Evolutionary conservation across 768 basidiomycete genomes (phyloP).

Genomic region (Crassisporium funariophilum): DNA sequence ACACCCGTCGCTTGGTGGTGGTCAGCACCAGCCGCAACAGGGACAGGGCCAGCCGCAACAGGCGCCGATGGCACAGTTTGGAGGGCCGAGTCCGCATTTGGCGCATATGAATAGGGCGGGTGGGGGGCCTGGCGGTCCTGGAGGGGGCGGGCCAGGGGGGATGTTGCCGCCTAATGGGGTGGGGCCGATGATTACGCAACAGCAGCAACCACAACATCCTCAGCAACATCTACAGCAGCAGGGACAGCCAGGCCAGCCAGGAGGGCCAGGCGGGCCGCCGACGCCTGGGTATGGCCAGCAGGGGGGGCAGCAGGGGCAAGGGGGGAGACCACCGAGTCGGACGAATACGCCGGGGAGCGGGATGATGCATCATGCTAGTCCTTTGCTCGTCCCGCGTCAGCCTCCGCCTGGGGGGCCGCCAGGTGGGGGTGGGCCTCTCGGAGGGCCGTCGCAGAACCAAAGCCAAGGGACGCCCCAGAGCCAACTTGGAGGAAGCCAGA

Average conservation of each 20-base stretch:
- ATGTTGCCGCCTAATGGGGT: slow-evolving; percentile 55
- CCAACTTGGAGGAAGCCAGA: too few species aligned
- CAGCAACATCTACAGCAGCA: too few species aligned
- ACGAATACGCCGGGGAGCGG: slow-evolving; percentile 52
- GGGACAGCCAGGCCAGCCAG: too few species aligned
- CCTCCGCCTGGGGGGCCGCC: not conserved
- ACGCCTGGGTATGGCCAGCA: slow-evolving; percentile 29
- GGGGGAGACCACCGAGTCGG: slow-evolving; percentile 61
- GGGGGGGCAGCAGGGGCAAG: slow-evolving; percentile 39
- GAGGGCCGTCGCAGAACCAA: too few species aligned
- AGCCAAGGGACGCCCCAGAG: too few species aligned
- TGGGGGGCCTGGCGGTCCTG: slow-evolving; percentile 5
- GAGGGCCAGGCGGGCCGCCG: slow-evolving; percentile 32
- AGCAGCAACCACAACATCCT: slow-evolving; percentile 26
- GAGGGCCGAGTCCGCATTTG: slow-evolving; percentile 55
- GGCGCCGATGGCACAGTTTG: slow-evolving; percentile 51
- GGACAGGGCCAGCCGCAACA: slow-evolving; percentile 34
- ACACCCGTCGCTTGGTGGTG: slow-evolving; percentile 25
- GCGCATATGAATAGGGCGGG: slow-evolving; percentile 37
- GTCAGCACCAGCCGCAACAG: slow-evolving; percentile 36
- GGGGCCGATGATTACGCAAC: slow-evolving; percentile 37
- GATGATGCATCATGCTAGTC: slow-evolving; percentile 56
- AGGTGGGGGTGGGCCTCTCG: not conserved
- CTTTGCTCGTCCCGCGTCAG: slow-evolving; percentile 34
- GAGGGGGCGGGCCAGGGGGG: slow-evolving; percentile 1